Percentiles rank a stretch among this genome's conserved stretches.
These are phyloP conservation scores for Henckelia pumila DNA, from an alignment of 257 asterid genomes.

Conservation along the genomic window DNA sequence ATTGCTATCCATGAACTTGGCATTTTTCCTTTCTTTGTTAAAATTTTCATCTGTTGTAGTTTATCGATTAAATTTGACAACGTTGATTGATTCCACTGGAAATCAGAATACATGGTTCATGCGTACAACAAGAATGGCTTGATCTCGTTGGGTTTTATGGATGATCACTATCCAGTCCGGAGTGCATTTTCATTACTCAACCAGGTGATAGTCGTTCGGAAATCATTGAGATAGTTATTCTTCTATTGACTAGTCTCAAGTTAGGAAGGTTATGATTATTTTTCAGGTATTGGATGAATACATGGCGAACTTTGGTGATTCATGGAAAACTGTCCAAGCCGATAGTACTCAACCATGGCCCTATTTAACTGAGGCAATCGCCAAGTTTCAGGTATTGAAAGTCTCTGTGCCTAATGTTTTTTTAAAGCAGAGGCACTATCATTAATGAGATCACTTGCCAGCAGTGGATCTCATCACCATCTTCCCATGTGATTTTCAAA, in stretches of 20 bases:
- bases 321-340: slow-evolving; percentile 70
- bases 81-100: not conserved
- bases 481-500: not conserved
- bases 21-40: not conserved
- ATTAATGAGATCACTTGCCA: not conserved
- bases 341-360: slow-evolving; percentile 70
- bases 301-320: slow-evolving; percentile 75
- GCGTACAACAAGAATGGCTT: slow-evolving; percentile 52
- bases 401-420: slow-evolving; percentile 1
- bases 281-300: slow-evolving; percentile 83
- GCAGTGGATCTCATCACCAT: not conserved
- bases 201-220: slow-evolving; percentile 31
- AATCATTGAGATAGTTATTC: not conserved
- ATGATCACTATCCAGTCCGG: slow-evolving; percentile 55
- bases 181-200: slow-evolving; percentile 54
- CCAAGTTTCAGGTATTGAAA: slow-evolving; percentile 40
- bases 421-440: slow-evolving; percentile 6
- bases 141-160: slow-evolving; percentile 51
- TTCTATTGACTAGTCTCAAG: not conserved
- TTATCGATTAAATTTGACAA: not conserved
- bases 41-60: too few species aligned
- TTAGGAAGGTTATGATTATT: not conserved
- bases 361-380: not conserved
- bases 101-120: slow-evolving; percentile 51
- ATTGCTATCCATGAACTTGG: not conserved